These are phyloP conservation scores for Ophiostoma piceae DNA, from an alignment of 2,329 filamentous ascomycete species.

Conservation along the genomic window DNA sequence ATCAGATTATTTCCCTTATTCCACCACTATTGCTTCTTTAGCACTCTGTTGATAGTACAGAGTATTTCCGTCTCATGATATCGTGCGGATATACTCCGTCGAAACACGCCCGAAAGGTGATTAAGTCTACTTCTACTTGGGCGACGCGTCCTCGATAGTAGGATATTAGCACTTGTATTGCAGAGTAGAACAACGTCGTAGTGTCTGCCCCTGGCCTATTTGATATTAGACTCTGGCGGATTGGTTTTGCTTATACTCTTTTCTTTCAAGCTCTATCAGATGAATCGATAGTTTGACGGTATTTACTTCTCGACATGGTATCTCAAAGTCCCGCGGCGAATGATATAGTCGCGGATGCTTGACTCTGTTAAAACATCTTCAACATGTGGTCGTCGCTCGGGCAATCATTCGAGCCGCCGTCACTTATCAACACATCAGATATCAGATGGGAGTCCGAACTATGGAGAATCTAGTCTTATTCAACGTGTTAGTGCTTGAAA, in stretches of 20 bases:
- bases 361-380: no score
- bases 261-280: no score
- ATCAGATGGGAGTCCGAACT: no score
- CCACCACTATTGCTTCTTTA: not conserved
- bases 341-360: no score
- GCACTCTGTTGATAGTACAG: not conserved
- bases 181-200: not conserved
- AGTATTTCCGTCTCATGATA: not conserved
- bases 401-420: no score
- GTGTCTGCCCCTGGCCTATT: constrained; percentile 1
- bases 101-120: not conserved
- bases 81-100: not conserved
- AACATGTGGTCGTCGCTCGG: no score
- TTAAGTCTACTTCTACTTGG: not conserved
- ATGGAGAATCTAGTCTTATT: no score
- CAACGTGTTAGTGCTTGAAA: no score
- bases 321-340: no score
- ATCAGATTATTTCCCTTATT: not conserved
- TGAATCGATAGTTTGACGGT: no score
- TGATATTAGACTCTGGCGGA: not conserved
- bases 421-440: no score
- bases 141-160: not conserved
- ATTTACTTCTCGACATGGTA: no score
- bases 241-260: not conserved
- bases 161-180: not conserved